Percentiles rank a stretch among this genome's conserved stretches.
These are phyloP conservation scores for Cladosporium colombiae DNA, from an alignment of 2,329 filamentous ascomycete species.

Conservation along the genomic window DNA sequence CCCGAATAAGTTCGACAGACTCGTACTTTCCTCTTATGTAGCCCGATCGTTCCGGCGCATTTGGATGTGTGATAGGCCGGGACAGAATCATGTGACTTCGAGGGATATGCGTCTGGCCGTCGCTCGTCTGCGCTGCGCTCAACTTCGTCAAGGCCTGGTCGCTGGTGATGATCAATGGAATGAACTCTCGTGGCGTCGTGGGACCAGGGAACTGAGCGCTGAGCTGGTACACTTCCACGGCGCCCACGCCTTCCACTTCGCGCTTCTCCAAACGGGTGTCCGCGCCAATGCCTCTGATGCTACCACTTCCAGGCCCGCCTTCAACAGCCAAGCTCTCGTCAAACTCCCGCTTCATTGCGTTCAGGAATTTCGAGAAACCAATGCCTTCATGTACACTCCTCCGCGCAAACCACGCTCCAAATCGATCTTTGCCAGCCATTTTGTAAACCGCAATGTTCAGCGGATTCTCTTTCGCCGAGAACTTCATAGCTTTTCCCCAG, in stretches of 20 bases:
- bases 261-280: constrained; percentile 71
- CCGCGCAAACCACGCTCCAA: constrained; percentile 86
- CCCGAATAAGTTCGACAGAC: constrained; percentile 86
- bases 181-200: constrained; percentile 83
- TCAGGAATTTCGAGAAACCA: constrained; percentile 75
- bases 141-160: constrained; percentile 52
- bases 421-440: constrained; percentile 73
- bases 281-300: constrained; percentile 81
- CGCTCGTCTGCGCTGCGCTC: constrained; percentile 37
- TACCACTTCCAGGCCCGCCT: constrained; percentile 69
- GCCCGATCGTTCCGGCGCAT: constrained; percentile 67
- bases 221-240: constrained; percentile 76
- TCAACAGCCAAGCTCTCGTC: constrained; percentile 71
- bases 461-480: constrained; percentile 71
- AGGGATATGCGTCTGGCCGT: constrained; percentile 46
- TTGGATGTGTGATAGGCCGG: constrained; percentile 76
- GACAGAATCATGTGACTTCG: constrained; percentile 85
- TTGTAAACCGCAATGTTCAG: constrained; percentile 78
- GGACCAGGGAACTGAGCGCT: constrained; percentile 89
- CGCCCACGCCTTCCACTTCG: constrained; percentile 60
- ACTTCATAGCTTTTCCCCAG: constrained; percentile 82
- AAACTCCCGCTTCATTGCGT: constrained; percentile 77
- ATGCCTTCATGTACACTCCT: constrained; percentile 79
- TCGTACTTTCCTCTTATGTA: constrained; percentile 87
- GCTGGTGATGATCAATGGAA: constrained; percentile 74